Percentiles rank a stretch among this genome's conserved stretches.
These are phyloP conservation scores for Aureobasidium sp. DNA, from an alignment of 2,329 filamentous ascomycete genomes.

Conservation along the genomic window DNA sequence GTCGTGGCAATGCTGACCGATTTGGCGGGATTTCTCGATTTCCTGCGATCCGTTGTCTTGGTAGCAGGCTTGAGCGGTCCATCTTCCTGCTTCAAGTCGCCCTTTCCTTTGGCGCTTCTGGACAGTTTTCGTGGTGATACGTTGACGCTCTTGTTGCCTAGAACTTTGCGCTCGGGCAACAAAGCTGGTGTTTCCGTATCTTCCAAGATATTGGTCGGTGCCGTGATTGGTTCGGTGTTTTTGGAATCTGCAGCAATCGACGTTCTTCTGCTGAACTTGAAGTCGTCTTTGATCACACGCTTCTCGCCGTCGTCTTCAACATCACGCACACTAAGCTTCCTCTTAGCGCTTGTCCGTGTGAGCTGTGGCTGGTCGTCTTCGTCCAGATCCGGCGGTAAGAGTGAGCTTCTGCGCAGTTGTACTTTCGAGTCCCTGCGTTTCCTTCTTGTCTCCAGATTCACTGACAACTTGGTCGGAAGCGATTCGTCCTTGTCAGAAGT, in stretches of 20 bases:
- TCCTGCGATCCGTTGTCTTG: conserved; percentile 9
- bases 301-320: conserved; percentile 31
- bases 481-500: conserved; percentile 23
- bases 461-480: conserved; percentile 29
- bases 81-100: conserved; percentile 14
- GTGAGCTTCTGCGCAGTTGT: conserved; percentile 31
- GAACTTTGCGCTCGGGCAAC: conserved; percentile 28
- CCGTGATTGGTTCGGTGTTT: background rate
- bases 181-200: background rate
- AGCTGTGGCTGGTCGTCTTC: conserved; percentile 23
- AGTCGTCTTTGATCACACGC: conserved; percentile 33
- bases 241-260: conserved; percentile 4
- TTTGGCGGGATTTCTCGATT: conserved; percentile 11
- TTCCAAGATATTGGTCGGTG: background rate
- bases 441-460: conserved; percentile 44
- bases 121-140: conserved; percentile 24
- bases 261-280: conserved; percentile 36
- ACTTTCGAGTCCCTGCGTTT: conserved; percentile 44
- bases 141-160: conserved; percentile 34
- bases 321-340: conserved; percentile 48
- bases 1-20: conserved; percentile 17
- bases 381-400: conserved; percentile 31
- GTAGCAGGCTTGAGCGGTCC: conserved; percentile 9
- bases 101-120: conserved; percentile 11
- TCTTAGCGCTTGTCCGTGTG: conserved; percentile 43